Evolutionary conservation across 2,329 filamentous ascomycete genomes (phyloP).

Genomic region (Emericellopsis atlantica): DNA sequence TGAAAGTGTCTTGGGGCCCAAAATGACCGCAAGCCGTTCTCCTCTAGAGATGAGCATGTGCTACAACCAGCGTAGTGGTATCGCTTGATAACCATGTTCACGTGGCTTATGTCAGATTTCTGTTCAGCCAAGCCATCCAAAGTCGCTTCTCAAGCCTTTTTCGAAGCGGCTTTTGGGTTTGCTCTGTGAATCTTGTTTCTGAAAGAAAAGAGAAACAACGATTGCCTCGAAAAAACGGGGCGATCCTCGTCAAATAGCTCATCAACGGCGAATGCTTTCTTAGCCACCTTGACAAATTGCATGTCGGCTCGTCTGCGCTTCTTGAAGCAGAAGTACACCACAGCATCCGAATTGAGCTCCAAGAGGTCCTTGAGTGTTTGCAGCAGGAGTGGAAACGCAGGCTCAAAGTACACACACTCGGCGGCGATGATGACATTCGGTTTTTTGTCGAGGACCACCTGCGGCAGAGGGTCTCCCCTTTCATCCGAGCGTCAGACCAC

Average conservation of each 20-base stretch:
- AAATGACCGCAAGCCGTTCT: no score
- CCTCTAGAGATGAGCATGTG: no score
- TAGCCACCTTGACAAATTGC: conserved; percentile 60
- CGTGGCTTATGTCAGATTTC: no score
- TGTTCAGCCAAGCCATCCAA: no score
- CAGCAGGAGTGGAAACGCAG: conserved; percentile 79
- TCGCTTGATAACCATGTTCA: no score
- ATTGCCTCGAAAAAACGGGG: conserved; percentile 41
- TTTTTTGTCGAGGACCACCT: conserved; percentile 36
- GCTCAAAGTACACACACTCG: conserved; percentile 96
- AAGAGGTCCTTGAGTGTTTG: conserved; percentile 66
- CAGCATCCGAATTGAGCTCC: conserved; percentile 52
- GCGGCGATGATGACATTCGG: conserved; percentile 84
- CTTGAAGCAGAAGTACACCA: conserved; percentile 84
- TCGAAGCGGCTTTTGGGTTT: not conserved
- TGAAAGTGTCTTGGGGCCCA: no score
- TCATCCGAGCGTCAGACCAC: not conserved
- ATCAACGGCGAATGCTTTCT: conserved; percentile 50
- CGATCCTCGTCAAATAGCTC: conserved; percentile 51
- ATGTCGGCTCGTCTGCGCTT: conserved; percentile 72
- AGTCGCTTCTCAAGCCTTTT: no score
- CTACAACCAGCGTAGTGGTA: no score
- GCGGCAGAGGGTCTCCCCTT: conserved; percentile 49
- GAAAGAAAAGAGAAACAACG: conserved; percentile 49
- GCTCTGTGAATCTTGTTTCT: conserved; percentile 20